phyloP scores from a whole-genome alignment of 2,329 filamentous ascomycete species.

The Rhexocercosporidium sp. region DNA sequence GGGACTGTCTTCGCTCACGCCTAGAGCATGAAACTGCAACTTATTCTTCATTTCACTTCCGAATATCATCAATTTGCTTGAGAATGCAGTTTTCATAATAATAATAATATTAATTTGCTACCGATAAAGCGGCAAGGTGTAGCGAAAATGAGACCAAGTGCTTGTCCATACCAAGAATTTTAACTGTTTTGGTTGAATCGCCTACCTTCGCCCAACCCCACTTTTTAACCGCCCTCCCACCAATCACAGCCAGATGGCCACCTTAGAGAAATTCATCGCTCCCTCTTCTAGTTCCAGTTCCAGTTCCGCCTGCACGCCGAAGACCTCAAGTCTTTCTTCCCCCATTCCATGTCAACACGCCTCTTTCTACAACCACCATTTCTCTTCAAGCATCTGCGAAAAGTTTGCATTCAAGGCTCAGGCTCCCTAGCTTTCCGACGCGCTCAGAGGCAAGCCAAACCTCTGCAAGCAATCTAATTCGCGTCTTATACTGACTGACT shows the following conservation, averaged over 20 bases:
- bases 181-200: too few species aligned
- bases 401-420: conserved; percentile 19
- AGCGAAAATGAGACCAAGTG: too few species aligned
- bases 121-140: neutral
- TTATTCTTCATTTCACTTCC: neutral
- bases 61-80: neutral
- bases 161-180: too few species aligned
- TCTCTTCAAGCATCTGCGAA: conserved; percentile 37
- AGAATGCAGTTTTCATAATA: neutral
- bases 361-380: conserved; percentile 28
- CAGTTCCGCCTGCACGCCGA: neutral
- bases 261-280: conserved; percentile 15
- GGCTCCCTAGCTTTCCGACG: conserved; percentile 27
- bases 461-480: conserved; percentile 29
- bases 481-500: conserved; percentile 41
- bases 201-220: neutral
- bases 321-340: conserved; percentile 9
- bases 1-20: neutral
- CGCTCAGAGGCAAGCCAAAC: conserved; percentile 39
- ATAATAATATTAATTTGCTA: neutral
- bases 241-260: conserved; percentile 18
- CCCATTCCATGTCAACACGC: conserved; percentile 35
- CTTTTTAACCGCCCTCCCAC: neutral
- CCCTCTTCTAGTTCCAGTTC: too few species aligned
- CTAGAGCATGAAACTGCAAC: neutral